Evolutionary conservation across 2,329 filamentous ascomycete species (phyloP), one percentile per base, ranked within the genome.

Genomic region (Apiospora koreana): DNA sequence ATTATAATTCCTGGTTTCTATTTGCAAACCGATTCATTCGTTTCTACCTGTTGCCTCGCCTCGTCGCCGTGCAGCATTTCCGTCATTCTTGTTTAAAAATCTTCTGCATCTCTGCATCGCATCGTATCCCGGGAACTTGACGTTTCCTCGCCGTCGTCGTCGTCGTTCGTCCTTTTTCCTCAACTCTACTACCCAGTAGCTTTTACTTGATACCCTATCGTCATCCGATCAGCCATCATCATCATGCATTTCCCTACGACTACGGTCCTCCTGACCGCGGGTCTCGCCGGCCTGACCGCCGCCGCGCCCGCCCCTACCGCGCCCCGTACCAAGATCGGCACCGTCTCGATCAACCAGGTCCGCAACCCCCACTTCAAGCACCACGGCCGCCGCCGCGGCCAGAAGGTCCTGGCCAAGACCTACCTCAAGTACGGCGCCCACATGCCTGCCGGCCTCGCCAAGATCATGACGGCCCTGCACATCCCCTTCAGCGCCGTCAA

Each of bases 341-440:
- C 67, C 50, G 42, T 69, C 16, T 64, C 50, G 31, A 62, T 69
- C 46, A 69, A 70, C 31, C 68, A 71, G 42, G 71, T 74, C 38
- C 68, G 58, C n/a, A 74, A 73, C 69, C 72, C 72, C 21, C 67
- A 71, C 65, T 66, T 28, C 38, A 65, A 68, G 42, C 69, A 70
- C 70, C 70, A 70, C 54, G 54, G 54, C 21, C n/a, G n/a, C 18
- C 54, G 54, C 35, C 45, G 38, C 23, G 72, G 72, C 23, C 62
- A 73, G 25, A 48, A 70, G 64, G 71, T 69, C 12, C 65, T 74
- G 68, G 72, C 72, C 71, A 74, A 74, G 72, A 73, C 72, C 9
- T 73, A 73, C 54, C 54, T 72, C 48, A 75, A 75, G 70, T 75
- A 67, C 50, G 72, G 72, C 45, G 68, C 65, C n/a, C 42, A 69